A percentile compares a stretch with the other conserved stretches of the same genome.
Conservation (phyloP, 2,329 filamentous ascomycete species). For the Aspergillus tamarii region DNA sequence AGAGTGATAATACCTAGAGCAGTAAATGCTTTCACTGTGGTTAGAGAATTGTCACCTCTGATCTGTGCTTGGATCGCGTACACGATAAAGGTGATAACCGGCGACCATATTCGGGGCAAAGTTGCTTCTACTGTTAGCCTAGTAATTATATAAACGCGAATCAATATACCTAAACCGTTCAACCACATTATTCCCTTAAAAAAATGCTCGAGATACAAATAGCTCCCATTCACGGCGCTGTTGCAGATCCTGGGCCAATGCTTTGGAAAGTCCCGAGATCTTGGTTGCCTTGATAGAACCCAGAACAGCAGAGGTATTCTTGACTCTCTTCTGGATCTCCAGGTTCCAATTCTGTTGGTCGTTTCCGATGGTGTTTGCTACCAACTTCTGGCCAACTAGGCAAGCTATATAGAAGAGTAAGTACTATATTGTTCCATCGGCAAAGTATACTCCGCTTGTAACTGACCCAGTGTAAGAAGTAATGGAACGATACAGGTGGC, state of each 20-base stretch:
- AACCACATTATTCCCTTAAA: not conserved
- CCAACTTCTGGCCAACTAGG: not conserved
- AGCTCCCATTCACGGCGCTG: not conserved
- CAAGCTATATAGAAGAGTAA: not conserved
- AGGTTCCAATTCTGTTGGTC: not conserved
- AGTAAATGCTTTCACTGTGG: not conserved
- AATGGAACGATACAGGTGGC: not conserved
- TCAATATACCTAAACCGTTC: not conserved
- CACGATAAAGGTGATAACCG: conserved; percentile 6
- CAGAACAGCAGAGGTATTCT: not conserved
- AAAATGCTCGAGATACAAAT: not conserved
- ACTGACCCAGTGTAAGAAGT: conserved; percentile 2
- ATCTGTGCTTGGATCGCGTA: not conserved
- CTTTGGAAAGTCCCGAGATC: not conserved
- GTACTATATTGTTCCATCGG: not conserved
- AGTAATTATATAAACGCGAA: not conserved
- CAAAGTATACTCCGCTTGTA: not conserved
- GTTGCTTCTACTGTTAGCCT: not conserved
- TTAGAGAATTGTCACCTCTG: not conserved
- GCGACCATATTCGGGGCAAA: conserved; percentile 5
- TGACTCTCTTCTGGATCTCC: not conserved
- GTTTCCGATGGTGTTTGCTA: not conserved
- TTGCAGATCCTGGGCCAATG: not conserved
- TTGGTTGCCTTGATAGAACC: not conserved
- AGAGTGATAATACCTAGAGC: conserved; percentile 3